A percentile compares a stretch with the other conserved stretches of the same genome.
Evolutionary conservation across 139 green algal genomes (phyloP).

Genomic region (Chlorella ohadii): DNA sequence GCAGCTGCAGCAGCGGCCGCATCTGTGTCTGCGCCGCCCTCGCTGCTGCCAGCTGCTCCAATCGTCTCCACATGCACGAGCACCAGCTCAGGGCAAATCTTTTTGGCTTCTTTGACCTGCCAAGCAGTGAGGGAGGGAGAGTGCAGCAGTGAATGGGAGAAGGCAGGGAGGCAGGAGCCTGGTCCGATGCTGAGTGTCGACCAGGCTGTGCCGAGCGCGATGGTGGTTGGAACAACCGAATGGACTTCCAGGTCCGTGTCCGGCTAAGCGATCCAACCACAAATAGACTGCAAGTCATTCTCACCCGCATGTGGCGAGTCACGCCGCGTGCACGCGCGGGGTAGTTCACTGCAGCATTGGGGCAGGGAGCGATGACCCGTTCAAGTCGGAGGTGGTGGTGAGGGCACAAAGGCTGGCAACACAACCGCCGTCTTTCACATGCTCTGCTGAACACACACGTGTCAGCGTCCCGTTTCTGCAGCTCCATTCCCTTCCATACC

Average conservation of each 20-base stretch:
- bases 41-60: conserved; percentile 39
- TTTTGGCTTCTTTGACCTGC: conserved; percentile 63
- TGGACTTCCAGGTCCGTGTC: too few species aligned
- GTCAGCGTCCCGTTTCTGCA: too few species aligned
- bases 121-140: neutral
- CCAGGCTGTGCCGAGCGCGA: too few species aligned
- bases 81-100: conserved; percentile 81
- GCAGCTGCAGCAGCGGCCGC: neutral
- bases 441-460: too few species aligned
- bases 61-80: conserved; percentile 92
- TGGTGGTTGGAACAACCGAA: too few species aligned
- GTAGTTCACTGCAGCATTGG: conserved; percentile 85
- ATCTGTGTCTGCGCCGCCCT: neutral
- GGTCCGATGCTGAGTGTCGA: too few species aligned
- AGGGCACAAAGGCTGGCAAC: too few species aligned
- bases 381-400: neutral
- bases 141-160: too few species aligned
- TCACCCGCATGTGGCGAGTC: conserved; percentile 79
- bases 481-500: too few species aligned
- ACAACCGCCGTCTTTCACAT: too few species aligned
- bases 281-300: neutral
- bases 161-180: too few species aligned
- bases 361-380: neutral
- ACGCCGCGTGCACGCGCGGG: conserved; percentile 80
- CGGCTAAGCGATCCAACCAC: too few species aligned